Percentiles rank a stretch among this genome's conserved stretches.
Conservation (phyloP, 1,139 yeast species). For the Kurtzmaniella quercitrusa region DNA sequence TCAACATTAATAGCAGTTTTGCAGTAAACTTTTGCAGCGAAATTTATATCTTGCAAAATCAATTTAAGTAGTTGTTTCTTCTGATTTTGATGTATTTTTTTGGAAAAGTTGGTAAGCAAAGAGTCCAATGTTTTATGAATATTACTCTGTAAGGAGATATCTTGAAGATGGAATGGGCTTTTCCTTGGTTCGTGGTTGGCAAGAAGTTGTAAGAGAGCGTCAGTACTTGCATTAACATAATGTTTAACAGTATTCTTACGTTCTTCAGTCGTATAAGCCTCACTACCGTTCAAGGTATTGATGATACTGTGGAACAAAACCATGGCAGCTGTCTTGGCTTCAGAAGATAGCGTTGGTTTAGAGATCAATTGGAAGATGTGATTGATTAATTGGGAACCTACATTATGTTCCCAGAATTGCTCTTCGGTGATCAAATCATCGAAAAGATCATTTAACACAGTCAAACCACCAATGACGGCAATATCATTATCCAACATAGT, state of each 20-base stretch:
- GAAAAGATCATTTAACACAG: constrained; percentile 72
- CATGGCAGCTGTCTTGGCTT: constrained; percentile 46
- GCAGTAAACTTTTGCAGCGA: constrained; percentile 14
- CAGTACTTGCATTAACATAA: constrained; percentile 21
- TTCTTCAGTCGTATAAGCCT: constrained; percentile 33
- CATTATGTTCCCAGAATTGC: constrained; percentile 75
- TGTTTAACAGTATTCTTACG: constrained; percentile 29
- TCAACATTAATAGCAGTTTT: constrained; percentile 9
- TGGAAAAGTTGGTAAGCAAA: constrained; percentile 33
- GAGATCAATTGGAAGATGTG: constrained; percentile 43
- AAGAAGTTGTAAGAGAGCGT: constrained; percentile 13
- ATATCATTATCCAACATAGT: constrained; percentile 28
- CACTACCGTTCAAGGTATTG: constrained; percentile 51
- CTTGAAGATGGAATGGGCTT: constrained; percentile 9
- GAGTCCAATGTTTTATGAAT: constrained; percentile 27
- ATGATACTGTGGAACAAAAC: constrained; percentile 52
- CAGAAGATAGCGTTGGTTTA: constrained; percentile 23
- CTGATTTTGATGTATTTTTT: constrained; percentile 18
- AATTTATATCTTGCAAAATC: constrained; percentile 20
- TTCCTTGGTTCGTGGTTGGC: constrained; percentile 12
- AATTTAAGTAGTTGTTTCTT: constrained; percentile 15
- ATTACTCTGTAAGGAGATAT: constrained; percentile 20
- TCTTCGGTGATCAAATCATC: constrained; percentile 84
- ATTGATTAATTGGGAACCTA: constrained; percentile 51
- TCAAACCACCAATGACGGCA: constrained; percentile 59